phyloP scores from a whole-genome alignment of 768 basidiomycete species.

The Tulasnella calospora region DNA sequence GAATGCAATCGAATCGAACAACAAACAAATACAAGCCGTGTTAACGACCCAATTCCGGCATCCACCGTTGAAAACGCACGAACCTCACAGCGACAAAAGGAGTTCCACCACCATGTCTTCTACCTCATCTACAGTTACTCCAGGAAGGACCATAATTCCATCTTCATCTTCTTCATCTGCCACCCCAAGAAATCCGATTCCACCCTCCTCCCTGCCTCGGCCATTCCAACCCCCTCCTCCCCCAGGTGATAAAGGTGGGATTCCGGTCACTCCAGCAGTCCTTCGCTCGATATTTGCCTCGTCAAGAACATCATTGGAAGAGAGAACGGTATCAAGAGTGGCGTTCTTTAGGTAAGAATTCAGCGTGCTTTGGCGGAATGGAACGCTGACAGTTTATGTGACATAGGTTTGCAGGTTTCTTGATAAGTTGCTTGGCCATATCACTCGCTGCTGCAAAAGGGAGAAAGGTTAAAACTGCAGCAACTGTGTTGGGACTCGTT shows the following conservation, averaged over 20 bases:
- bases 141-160: not conserved
- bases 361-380: not conserved
- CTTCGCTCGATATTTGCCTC: conserved; percentile 81
- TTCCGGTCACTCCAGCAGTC: conserved; percentile 79
- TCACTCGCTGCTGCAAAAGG: conserved; percentile 68
- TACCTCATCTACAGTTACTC: conserved; percentile 12
- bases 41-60: not conserved
- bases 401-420: conserved; percentile 70
- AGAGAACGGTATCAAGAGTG: conserved; percentile 74
- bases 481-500: not conserved
- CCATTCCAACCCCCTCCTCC: conserved; percentile 10
- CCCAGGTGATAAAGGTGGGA: conserved; percentile 32
- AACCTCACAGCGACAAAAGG: not conserved
- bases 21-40: not conserved
- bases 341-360: conserved; percentile 72
- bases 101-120: conserved; percentile 8
- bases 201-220: conserved; percentile 20
- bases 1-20: not conserved
- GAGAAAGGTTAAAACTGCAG: conserved; percentile 45
- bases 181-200: conserved; percentile 8
- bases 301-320: conserved; percentile 73
- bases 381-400: conserved; percentile 1
- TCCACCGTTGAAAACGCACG: not conserved
- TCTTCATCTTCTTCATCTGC: conserved; percentile 22
- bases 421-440: conserved; percentile 76